Percentiles rank a stretch among this genome's conserved stretches.
These are phyloP conservation scores for Hypoxylon rickii DNA, from an alignment of 495 filamentous ascomycete genomes.

Conservation along the genomic window DNA sequence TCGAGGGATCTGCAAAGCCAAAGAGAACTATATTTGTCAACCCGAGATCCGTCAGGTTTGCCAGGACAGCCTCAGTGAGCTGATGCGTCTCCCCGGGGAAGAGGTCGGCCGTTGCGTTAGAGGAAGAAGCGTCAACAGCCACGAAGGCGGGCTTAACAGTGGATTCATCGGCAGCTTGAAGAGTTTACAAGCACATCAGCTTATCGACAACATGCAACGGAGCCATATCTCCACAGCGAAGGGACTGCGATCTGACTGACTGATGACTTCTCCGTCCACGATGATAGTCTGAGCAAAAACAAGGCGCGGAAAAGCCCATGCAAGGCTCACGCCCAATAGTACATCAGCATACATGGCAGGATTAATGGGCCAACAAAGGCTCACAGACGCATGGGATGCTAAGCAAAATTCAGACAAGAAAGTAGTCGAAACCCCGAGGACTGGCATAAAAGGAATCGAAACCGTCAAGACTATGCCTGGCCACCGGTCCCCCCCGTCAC, in stretches of 20 bases:
- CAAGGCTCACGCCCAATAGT: slow-evolving; percentile 18
- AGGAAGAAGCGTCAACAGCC: slow-evolving; percentile 31
- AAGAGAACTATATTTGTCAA: slow-evolving; percentile 39
- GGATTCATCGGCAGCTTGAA: slow-evolving; percentile 29
- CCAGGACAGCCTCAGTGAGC: slow-evolving; percentile 47
- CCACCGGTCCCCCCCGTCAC: slow-evolving; percentile 7
- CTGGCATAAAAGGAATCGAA: slow-evolving; percentile 4
- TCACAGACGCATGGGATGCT: too few species aligned
- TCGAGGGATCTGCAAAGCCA: slow-evolving; percentile 31
- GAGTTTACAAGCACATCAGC: slow-evolving; percentile 24
- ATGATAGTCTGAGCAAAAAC: slow-evolving; percentile 35
- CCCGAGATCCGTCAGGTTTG: slow-evolving; percentile 40
- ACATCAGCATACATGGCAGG: slow-evolving; percentile 22
- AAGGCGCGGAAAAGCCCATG: slow-evolving; percentile 10
- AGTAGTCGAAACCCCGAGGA: slow-evolving; percentile 1
- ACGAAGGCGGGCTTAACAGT: slow-evolving; percentile 34
- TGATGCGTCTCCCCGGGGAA: slow-evolving; percentile 51
- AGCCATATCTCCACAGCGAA: too few species aligned
- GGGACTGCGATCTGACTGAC: slow-evolving; percentile 32
- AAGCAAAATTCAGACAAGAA: background rate
- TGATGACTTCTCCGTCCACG: slow-evolving; percentile 30
- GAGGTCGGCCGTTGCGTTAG: slow-evolving; percentile 36
- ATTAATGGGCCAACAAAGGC: too few species aligned
- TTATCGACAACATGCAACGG: too few species aligned
- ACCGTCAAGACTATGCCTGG: slow-evolving; percentile 5